Evolutionary conservation across 805 yeast species (phyloP).

Genomic region (Peterozyma xylosa): DNA sequence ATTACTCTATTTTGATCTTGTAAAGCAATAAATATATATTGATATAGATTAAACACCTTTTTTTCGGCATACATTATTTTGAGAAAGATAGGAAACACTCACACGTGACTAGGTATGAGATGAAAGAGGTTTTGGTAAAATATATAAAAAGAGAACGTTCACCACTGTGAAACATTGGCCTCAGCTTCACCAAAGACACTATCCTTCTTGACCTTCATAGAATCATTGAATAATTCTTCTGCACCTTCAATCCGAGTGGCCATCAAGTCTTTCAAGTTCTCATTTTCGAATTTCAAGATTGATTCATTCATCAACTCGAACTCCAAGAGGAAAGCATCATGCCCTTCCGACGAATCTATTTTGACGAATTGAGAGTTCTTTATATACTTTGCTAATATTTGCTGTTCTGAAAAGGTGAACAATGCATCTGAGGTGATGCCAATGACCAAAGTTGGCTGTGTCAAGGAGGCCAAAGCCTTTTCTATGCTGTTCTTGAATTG

Average conservation of each 20-base stretch:
- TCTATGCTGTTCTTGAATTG: conserved; percentile 28
- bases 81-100: too few relatives aligned
- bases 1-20: too few relatives aligned
- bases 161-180: conserved; percentile 85
- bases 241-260: conserved; percentile 36
- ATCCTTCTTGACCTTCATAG: conserved; percentile 37
- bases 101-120: too few relatives aligned
- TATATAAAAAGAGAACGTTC: conserved; percentile 6
- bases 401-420: conserved; percentile 89
- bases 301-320: conserved; percentile 73
- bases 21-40: too few relatives aligned
- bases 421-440: conserved; percentile 92
- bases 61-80: too few relatives aligned
- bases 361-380: conserved; percentile 63
- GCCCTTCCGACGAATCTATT: conserved; percentile 91
- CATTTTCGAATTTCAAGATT: conserved; percentile 57
- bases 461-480: conserved; percentile 50
- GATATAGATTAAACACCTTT: too few relatives aligned
- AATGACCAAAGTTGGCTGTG: conserved; percentile 74
- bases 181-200: conserved; percentile 94
- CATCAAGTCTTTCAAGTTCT: conserved; percentile 53
- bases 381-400: conserved; percentile 66
- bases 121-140: too few relatives aligned
- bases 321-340: conserved; percentile 91
- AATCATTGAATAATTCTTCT: conserved; percentile 33